Base-by-base conservation (phyloP, 2,329 filamentous ascomycete genomes). In the Pestalotiopsis sp. region DNA sequence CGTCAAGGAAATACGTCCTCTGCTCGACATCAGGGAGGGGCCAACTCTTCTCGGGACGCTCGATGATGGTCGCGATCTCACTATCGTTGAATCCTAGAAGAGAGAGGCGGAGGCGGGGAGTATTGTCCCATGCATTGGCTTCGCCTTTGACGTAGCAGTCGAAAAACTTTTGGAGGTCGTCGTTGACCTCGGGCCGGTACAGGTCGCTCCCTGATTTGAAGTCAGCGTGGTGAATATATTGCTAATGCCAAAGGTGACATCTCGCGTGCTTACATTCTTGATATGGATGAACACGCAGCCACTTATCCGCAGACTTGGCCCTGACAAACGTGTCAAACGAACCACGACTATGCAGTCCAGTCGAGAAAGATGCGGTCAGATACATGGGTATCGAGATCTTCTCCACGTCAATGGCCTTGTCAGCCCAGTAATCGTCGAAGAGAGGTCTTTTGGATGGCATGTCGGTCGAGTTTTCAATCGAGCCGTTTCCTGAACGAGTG, bases 141-240 rank as follows among this genome's bases (percentile, higher is more conserved):
- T 66, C 38, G 36, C 63, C 65, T 58, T 73, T 72, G n/a, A 69
- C 31, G 52, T 73, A 75, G 3, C 57, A 66, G 45, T 73, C 70
- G 23, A 73, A 74, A 69, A 66, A 75, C 60, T 57, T 36, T 13
- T 72, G 72, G 3, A 77, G 61, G 9, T 78, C 74, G 20, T 76
- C 71, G 0, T 56, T 74, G 1, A 69, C 57, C 4, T 71, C 66
- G 2, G 65, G 40, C 7, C 40, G 68, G 64, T 78, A 78, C 0
- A 78, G n/a, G 58, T 78, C 76, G 12, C 14, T 41, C 65, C 65
- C 59, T 62, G 23, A 52, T 20, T 59, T 7, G n/a, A 11, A 38
- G 5, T 20, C 31, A 62, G 59, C 31, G 38, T 23, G 5, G n/a
- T 40, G 27, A n/a, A 13, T 9, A n/a, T 17, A 27, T 4, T 59